phyloP scores from a whole-genome alignment of 495 filamentous ascomycete species.

The Aspergillus avenaceus region DNA sequence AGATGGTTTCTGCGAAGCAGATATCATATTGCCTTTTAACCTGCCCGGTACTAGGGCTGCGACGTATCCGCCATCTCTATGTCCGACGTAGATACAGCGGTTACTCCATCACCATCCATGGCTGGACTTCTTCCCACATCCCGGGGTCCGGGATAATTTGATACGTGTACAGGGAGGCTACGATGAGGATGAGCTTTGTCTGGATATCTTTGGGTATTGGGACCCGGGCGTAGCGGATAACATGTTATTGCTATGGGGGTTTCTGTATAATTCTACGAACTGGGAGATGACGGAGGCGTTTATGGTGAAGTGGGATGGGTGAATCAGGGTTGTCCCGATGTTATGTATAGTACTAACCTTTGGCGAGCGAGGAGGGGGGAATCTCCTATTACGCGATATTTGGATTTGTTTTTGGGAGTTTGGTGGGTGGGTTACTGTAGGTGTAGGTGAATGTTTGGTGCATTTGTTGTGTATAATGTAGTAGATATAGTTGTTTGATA shows the following conservation, averaged over 20 bases:
- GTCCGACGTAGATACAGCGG: constrained; percentile 43
- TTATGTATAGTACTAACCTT: constrained; percentile 46
- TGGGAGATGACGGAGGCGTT: constrained; percentile 53
- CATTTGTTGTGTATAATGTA: no score
- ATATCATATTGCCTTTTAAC: constrained; percentile 30
- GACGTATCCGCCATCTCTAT: constrained; percentile 35
- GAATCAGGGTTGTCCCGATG: constrained; percentile 43
- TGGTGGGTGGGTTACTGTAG: no score
- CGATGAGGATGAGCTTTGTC: constrained; percentile 43
- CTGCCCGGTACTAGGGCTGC: not conserved
- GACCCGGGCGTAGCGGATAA: constrained; percentile 25
- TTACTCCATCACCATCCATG: constrained; percentile 43
- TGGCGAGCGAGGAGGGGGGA: constrained; percentile 47
- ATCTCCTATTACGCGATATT: constrained; percentile 41
- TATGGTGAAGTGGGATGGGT: constrained; percentile 48
- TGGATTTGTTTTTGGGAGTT: no score
- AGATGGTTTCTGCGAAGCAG: constrained; percentile 24
- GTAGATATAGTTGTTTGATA: no score
- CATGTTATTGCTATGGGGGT: constrained; percentile 47
- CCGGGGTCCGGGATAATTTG: constrained; percentile 47
- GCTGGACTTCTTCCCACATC: constrained; percentile 52
- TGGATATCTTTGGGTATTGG: constrained; percentile 45
- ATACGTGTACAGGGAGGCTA: constrained; percentile 34
- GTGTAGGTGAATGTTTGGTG: no score
- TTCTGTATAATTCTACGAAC: constrained; percentile 40